Base-by-base conservation (phyloP, 768 basidiomycete genomes). In the Psilocybe azurescens region DNA sequence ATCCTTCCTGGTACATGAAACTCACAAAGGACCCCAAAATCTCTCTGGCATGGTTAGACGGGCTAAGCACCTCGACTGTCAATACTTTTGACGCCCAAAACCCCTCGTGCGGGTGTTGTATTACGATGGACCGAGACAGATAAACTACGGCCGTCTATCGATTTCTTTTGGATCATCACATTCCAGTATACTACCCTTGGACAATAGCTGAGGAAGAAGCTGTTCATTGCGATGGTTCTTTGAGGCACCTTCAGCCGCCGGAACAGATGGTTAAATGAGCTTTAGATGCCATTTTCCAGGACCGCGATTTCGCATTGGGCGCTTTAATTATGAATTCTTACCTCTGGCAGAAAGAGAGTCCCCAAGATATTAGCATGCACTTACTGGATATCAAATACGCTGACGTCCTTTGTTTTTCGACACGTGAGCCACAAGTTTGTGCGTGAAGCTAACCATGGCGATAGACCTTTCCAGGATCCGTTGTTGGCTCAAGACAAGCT, bases 101-200 rank as follows among this genome's bases (percentile, higher is more conserved):
- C 41, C 14, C 41, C 41, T 44, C n/a, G 3, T 5, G 41, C 41
- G 1, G 41, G 41, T 9, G 14, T 44, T n/a, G 13, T 44, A 14
- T n/a, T 44, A 44, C 41, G 41, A 13, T 44, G 11, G 41, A 11
- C 13, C 14, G 2, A 44, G 41, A 5, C 4, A 8, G 41, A 44
- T 44, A n/a, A 32, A 16, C 33, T 20, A 14, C 51, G 63, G 7
- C 51, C 49, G 18, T 11, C 53, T 3, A 61, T 54, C n/a, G 14
- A 51, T 9, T 61, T 39, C 13, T 61, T 61, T 28, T 49, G 5
- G 30, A 53, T 3, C 49, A 57, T 28, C 13, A 49, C 30, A 32
- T 67, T 13, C 66, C 63, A 0, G 8, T 67, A 1, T 64, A 36
- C 33, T 67, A 64, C 14, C 53, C 55, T 6, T 67, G 66, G 66